These are phyloP conservation scores for Botrytis byssoidea DNA, from an alignment of 2,329 filamentous ascomycete species.

Conservation along the genomic window DNA sequence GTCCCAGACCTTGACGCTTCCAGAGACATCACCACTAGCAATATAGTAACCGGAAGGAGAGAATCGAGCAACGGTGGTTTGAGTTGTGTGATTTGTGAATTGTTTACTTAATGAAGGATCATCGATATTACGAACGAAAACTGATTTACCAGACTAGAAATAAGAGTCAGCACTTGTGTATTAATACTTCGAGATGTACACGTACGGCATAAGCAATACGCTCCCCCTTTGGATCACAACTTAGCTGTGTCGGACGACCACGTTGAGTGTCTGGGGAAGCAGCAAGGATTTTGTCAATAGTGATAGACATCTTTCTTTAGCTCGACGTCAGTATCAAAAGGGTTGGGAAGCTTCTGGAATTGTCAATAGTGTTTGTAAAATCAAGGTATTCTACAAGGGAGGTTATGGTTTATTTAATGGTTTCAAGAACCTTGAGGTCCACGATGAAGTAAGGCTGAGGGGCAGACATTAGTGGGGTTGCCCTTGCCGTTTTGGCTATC, in stretches of 20 bases:
- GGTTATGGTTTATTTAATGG: not conserved
- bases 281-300: constrained; percentile 71
- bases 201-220: constrained; percentile 88
- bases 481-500: not conserved
- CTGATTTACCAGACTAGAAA: constrained; percentile 82
- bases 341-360: not conserved
- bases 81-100: constrained; percentile 85
- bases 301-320: constrained; percentile 47
- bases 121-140: constrained; percentile 95
- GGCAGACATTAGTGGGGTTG: constrained; percentile 12
- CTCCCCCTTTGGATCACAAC: constrained; percentile 83
- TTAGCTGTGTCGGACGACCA: constrained; percentile 86
- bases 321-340: not conserved
- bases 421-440: not conserved
- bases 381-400: not conserved
- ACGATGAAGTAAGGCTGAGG: constrained; percentile 18
- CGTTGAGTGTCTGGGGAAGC: constrained; percentile 79
- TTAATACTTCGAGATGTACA: constrained; percentile 23
- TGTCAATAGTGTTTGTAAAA: not conserved
- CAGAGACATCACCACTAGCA: constrained; percentile 84
- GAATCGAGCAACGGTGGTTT: constrained; percentile 91
- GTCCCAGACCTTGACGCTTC: constrained; percentile 90
- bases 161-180: constrained; percentile 21
- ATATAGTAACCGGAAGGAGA: constrained; percentile 93
- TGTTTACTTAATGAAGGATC: constrained; percentile 80